These are phyloP conservation scores for Volvox reticuliferus DNA, from an alignment of 139 green algal genomes.

Conservation along the genomic window DNA sequence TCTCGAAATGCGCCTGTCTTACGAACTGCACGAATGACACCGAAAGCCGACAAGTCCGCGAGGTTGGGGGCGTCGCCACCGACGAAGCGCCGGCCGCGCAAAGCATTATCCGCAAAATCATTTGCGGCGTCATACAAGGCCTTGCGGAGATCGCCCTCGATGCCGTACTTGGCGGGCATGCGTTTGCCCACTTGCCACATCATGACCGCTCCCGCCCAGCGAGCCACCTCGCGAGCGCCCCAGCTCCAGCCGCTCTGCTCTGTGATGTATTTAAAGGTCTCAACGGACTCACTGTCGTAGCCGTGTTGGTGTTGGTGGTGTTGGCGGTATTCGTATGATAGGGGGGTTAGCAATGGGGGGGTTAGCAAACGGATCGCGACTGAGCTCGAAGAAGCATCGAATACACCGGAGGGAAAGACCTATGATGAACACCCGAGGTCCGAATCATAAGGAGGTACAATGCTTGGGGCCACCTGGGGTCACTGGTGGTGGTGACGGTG, in stretches of 20 bases:
- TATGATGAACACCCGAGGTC: too few relatives aligned
- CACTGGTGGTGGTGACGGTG: not conserved
- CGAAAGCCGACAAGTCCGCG: slow-evolving; percentile 94
- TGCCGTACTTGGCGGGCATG: slow-evolving; percentile 93
- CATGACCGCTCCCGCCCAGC: slow-evolving; percentile 78
- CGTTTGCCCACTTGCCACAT: slow-evolving; percentile 86
- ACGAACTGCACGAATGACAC: slow-evolving; percentile 86
- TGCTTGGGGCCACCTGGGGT: too few relatives aligned
- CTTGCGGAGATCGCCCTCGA: slow-evolving; percentile 86
- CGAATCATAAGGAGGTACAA: too few relatives aligned
- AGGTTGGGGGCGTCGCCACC: slow-evolving; percentile 85
- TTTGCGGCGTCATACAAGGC: slow-evolving; percentile 77
- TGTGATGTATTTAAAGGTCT: slow-evolving; percentile 93
- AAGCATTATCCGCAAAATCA: slow-evolving; percentile 63
- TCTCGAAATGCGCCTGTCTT: slow-evolving; percentile 91
- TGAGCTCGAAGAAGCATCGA: too few relatives aligned
- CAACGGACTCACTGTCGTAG: slow-evolving; percentile 76
- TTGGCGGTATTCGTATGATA: too few relatives aligned
- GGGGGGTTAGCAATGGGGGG: too few relatives aligned
- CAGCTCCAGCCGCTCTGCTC: slow-evolving; percentile 82
- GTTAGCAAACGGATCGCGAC: too few relatives aligned
- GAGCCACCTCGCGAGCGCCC: slow-evolving; percentile 71
- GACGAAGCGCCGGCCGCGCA: slow-evolving; percentile 58
- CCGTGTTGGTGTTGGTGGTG: too few relatives aligned
- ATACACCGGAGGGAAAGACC: too few relatives aligned